Evolutionary conservation across 148 eudicot genomes (phyloP).

Genomic region (Euryodendron excelsum): DNA sequence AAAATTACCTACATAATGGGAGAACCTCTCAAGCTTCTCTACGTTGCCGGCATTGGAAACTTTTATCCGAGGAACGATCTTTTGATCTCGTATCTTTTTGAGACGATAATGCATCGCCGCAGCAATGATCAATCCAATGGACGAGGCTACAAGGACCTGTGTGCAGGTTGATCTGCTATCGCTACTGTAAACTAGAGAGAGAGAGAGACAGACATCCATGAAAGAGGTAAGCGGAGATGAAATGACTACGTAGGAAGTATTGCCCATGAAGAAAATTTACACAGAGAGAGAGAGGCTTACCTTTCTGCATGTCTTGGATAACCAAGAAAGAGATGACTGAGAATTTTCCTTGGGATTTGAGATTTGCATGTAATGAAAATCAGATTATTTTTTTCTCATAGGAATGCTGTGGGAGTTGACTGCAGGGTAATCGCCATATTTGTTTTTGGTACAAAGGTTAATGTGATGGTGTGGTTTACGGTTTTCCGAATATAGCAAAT

Average conservation of each 20-base stretch:
- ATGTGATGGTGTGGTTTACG: slow-evolving; percentile 6
- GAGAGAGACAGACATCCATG: background rate
- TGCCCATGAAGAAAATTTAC: too few relatives aligned
- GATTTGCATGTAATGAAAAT: background rate
- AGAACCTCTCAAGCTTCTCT: slow-evolving; percentile 66
- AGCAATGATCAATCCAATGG: slow-evolving; percentile 58
- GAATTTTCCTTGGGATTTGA: slow-evolving; percentile 1
- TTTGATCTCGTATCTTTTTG: slow-evolving; percentile 42
- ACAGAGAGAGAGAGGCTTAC: slow-evolving; percentile 12
- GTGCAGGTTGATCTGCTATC: slow-evolving; percentile 36
- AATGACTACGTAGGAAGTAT: background rate
- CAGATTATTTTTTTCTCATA: background rate
- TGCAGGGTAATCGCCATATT: slow-evolving; percentile 36
- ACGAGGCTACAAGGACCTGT: slow-evolving; percentile 56
- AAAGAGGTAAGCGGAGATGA: background rate
- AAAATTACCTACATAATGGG: slow-evolving; percentile 86
- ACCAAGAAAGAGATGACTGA: slow-evolving; percentile 2
- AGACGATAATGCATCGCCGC: slow-evolving; percentile 49
- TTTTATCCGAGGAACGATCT: slow-evolving; percentile 56
- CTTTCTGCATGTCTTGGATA: slow-evolving; percentile 36
- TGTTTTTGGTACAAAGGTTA: slow-evolving; percentile 22
- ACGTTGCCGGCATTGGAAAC: slow-evolving; percentile 53
- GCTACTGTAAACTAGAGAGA: slow-evolving; percentile 24
- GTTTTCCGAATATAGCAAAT: background rate
- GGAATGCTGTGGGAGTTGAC: slow-evolving; percentile 7